phyloP scores from a whole-genome alignment of 495 filamentous ascomycete genomes.

The Pyronema domesticum region DNA sequence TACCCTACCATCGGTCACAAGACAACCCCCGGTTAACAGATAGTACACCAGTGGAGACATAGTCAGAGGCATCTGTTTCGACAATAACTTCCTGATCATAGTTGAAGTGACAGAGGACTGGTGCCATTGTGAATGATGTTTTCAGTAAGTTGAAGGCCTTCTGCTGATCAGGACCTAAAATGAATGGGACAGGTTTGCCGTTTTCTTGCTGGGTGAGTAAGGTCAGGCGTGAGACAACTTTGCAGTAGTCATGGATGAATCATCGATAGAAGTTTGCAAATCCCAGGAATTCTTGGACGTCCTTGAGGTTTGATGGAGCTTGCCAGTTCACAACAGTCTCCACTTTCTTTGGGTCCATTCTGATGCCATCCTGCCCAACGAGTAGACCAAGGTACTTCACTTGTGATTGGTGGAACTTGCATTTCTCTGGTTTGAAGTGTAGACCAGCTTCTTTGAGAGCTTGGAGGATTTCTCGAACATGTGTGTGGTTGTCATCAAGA shows the following conservation, averaged over 20 bases:
- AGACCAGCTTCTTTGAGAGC: constrained; percentile 10
- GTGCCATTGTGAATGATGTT: no score
- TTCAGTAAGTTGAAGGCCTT: no score
- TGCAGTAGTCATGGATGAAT: not conserved
- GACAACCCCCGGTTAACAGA: no score
- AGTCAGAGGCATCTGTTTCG: no score
- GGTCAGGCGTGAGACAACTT: not conserved
- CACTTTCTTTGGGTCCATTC: constrained; percentile 19
- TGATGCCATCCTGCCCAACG: constrained; percentile 18
- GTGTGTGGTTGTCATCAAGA: constrained; percentile 9
- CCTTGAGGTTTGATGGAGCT: constrained; percentile 6
- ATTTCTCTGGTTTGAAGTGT: constrained; percentile 24
- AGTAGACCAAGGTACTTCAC: constrained; percentile 8
- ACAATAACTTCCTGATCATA: no score
- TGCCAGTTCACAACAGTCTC: constrained; percentile 7
- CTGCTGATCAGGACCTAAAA: no score
- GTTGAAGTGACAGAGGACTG: no score
- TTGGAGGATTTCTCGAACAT: constrained; percentile 5
- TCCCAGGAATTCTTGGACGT: constrained; percentile 15
- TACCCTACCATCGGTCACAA: no score
- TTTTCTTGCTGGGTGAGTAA: no score
- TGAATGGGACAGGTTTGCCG: no score
- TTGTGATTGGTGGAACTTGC: constrained; percentile 5
- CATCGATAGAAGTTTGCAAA: constrained; percentile 16
- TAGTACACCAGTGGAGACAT: no score